A percentile compares a stretch with the other conserved stretches of the same genome.
These are phyloP conservation scores for Populus alba DNA, from an alignment of 345 rosid species.

Conservation along the genomic window DNA sequence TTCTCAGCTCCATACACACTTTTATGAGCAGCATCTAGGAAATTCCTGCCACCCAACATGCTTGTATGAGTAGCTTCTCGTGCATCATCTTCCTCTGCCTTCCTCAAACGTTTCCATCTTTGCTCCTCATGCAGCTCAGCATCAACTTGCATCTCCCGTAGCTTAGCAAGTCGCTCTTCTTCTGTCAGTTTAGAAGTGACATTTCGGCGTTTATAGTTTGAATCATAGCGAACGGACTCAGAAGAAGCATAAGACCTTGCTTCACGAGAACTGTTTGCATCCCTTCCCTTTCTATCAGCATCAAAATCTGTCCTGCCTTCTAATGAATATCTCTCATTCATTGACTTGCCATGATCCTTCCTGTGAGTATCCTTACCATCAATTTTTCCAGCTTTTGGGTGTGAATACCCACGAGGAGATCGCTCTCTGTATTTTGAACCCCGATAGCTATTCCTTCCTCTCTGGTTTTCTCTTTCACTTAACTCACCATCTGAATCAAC, in stretches of 20 bases:
- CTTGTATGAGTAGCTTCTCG: constrained; percentile 50
- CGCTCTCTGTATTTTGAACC: constrained; percentile 32
- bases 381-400: constrained; percentile 24
- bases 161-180: constrained; percentile 79
- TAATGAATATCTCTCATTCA: constrained; percentile 31
- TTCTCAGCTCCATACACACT: constrained; percentile 85
- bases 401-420: constrained; percentile 26
- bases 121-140: constrained; percentile 93
- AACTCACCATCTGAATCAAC: constrained; percentile 42
- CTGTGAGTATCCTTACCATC: constrained; percentile 26
- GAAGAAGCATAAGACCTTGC: constrained; percentile 14
- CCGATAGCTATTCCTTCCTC: constrained; percentile 25
- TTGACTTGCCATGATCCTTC: constrained; percentile 37
- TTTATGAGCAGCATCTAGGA: constrained; percentile 77
- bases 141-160: constrained; percentile 74
- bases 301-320: constrained; percentile 21
- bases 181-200: constrained; percentile 65
- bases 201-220: constrained; percentile 35
- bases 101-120: constrained; percentile 85
- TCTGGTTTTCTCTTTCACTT: constrained; percentile 29
- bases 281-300: constrained; percentile 22
- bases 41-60: constrained; percentile 52
- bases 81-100: constrained; percentile 76
- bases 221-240: constrained; percentile 21
- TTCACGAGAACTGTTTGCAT: not conserved